These are phyloP conservation scores for Singerocomus inundabilis DNA, from an alignment of 1,284 basidiomycete genomes.

Conservation along the genomic window DNA sequence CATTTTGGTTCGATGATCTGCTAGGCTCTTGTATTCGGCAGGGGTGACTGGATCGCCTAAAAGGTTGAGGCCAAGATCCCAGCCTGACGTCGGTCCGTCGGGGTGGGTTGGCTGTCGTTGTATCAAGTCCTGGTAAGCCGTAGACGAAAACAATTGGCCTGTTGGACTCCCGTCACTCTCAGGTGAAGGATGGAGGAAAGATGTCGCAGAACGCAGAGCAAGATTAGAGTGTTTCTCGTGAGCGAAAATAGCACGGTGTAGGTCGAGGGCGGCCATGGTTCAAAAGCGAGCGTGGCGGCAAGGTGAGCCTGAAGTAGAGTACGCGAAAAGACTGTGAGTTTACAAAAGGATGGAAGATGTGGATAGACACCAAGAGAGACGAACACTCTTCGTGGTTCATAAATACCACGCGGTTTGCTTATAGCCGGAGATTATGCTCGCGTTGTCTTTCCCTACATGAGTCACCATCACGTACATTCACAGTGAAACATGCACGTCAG, in stretches of 20 bases:
- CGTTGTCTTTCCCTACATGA: conserved; percentile 15
- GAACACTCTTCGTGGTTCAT: conserved; percentile 13
- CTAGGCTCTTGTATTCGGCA: conserved; percentile 40
- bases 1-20: conserved; percentile 38
- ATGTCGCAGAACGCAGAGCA: conserved; percentile 45
- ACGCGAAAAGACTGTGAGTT: conserved; percentile 19
- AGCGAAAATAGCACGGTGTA: conserved; percentile 54
- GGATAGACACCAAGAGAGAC: conserved; percentile 15
- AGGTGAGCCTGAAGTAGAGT: conserved; percentile 6
- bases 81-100: conserved; percentile 33
- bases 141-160: conserved; percentile 42
- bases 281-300: conserved; percentile 14
- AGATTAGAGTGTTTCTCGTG: conserved; percentile 40
- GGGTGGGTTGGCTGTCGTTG: conserved; percentile 46
- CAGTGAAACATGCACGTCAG: conserved; percentile 11
- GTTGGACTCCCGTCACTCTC: conserved; percentile 48
- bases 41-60: conserved; percentile 40
- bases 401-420: conserved; percentile 13
- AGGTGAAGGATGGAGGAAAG: conserved; percentile 47
- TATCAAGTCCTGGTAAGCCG: conserved; percentile 47
- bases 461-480: conserved; percentile 6
- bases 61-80: conserved; percentile 41
- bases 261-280: conserved; percentile 53
- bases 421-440: conserved; percentile 2
- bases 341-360: conserved; percentile 2